phyloP scores from a whole-genome alignment of 768 basidiomycete genomes.

The Saitozyma sp. region DNA sequence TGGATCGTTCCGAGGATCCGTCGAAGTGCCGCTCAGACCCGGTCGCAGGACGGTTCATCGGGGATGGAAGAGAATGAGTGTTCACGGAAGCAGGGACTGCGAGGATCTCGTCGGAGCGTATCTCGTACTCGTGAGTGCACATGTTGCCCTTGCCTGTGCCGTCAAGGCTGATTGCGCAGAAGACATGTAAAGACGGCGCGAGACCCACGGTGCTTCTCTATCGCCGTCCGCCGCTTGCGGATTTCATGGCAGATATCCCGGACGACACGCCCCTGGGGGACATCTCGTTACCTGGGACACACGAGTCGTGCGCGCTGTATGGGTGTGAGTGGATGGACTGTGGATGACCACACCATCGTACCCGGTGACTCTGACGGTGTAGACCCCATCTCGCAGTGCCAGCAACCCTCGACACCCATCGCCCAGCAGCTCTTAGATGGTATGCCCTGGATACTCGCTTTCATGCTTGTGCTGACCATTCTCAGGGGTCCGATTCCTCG shows the following conservation, averaged over 20 bases:
- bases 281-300: constrained; percentile 72
- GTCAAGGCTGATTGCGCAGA: too few species aligned
- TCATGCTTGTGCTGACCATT: background rate
- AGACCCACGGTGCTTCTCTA: constrained; percentile 10
- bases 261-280: constrained; percentile 69
- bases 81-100: background rate
- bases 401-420: constrained; percentile 65
- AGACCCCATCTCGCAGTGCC: constrained; percentile 72
- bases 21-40: background rate
- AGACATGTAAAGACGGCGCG: background rate
- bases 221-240: constrained; percentile 16
- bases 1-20: background rate
- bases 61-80: constrained; percentile 4
- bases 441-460: constrained; percentile 32
- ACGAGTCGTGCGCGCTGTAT: constrained; percentile 24
- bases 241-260: constrained; percentile 59
- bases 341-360: background rate
- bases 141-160: background rate
- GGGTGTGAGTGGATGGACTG: constrained; percentile 16
- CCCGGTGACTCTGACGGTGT: constrained; percentile 10
- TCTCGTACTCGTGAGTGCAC: background rate
- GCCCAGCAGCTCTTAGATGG: constrained; percentile 70
- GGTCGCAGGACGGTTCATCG: background rate
- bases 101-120: background rate
- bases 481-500: constrained; percentile 62